Percentiles rank a stretch among this genome's conserved stretches.
Evolutionary conservation across 1,139 yeast genomes (phyloP).

Genomic region (Yamadazyma atmosphaerica): DNA sequence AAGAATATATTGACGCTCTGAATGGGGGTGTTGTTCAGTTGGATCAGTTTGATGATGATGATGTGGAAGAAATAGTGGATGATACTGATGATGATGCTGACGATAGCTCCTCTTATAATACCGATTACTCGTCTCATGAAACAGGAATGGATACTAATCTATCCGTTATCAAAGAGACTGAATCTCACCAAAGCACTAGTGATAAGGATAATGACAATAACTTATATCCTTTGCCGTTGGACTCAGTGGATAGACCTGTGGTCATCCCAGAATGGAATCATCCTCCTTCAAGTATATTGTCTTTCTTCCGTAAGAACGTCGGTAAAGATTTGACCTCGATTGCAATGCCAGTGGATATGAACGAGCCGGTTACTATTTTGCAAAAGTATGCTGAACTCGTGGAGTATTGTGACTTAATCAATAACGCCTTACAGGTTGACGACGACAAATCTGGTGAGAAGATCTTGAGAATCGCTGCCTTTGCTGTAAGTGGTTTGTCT

Average conservation of each 20-base stretch:
- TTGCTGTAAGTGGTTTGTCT: constrained; percentile 76
- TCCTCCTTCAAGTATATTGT: constrained; percentile 78
- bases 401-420: constrained; percentile 71
- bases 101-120: constrained; percentile 8
- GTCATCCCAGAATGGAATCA: constrained; percentile 62
- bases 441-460: constrained; percentile 53
- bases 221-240: constrained; percentile 66
- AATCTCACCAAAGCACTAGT: constrained; percentile 7
- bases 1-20: constrained; percentile 47
- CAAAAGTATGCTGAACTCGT: constrained; percentile 78
- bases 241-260: constrained; percentile 52
- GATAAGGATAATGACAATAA: constrained; percentile 27
- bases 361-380: constrained; percentile 84
- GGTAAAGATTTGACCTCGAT: constrained; percentile 87
- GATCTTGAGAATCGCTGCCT: constrained; percentile 71
- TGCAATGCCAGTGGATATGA: constrained; percentile 92
- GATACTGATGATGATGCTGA: constrained; percentile 11
- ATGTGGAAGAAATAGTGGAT: constrained; percentile 12
- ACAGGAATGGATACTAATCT: constrained; percentile 7
- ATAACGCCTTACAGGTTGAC: constrained; percentile 53
- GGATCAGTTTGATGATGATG: constrained; percentile 20
- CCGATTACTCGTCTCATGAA: constrained; percentile 6
- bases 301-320: constrained; percentile 82
- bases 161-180: constrained; percentile 14
- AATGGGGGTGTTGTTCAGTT: constrained; percentile 38